A percentile compares a stretch with the other conserved stretches of the same genome.
Conservation (phyloP, 148 eudicot species). For the Rhododendron vialii region DNA sequence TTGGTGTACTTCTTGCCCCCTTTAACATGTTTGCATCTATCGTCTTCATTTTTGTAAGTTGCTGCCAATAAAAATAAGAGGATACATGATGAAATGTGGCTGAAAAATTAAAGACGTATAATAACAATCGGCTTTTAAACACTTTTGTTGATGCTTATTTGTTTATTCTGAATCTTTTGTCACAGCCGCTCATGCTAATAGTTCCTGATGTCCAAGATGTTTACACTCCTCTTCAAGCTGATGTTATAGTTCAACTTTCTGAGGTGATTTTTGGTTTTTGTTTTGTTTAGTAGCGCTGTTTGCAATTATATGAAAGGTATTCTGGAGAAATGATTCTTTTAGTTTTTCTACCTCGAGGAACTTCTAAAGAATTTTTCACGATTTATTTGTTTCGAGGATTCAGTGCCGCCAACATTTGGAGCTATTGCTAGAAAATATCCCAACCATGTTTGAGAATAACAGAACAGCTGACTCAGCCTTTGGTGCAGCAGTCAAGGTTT, state of each 20-base stretch:
- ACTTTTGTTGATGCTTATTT: constrained; percentile 1
- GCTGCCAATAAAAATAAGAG: not conserved
- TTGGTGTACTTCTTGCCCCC: not conserved
- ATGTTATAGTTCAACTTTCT: constrained; percentile 81
- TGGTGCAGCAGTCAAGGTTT: constrained; percentile 93
- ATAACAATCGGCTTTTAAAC: not conserved
- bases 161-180: constrained; percentile 3
- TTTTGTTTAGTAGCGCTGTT: constrained; percentile 2
- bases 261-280: constrained; percentile 48
- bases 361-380: not conserved
- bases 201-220: constrained; percentile 98
- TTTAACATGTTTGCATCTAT: not conserved
- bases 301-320: not conserved
- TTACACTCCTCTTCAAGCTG: constrained; percentile 92
- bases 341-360: not conserved
- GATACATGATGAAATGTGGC: not conserved
- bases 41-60: not conserved
- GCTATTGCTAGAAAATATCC: constrained; percentile 84
- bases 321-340: not conserved
- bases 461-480: constrained; percentile 88
- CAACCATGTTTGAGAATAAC: constrained; percentile 82
- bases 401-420: constrained; percentile 93
- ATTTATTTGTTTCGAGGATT: constrained; percentile 22
- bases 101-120: not conserved
- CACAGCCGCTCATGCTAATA: constrained; percentile 97